These are phyloP conservation scores for Zancudomyces culisetae DNA, from an alignment of 371 early-diverging fungal genomes.

Conservation along the genomic window DNA sequence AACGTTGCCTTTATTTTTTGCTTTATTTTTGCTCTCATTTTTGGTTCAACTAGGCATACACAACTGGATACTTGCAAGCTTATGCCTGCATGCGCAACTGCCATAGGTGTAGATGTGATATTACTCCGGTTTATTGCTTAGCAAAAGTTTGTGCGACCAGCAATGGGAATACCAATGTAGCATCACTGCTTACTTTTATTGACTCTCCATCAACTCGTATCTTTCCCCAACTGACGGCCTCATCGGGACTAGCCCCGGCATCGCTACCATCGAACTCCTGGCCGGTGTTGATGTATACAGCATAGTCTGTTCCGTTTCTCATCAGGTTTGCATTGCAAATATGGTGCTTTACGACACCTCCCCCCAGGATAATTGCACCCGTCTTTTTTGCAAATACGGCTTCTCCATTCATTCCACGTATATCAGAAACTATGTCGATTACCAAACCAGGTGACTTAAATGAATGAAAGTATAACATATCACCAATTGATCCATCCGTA, in stretches of 20 bases:
- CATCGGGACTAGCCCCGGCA: slow-evolving; percentile 97
- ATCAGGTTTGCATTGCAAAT: slow-evolving; percentile 99
- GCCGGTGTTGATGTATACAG: slow-evolving; percentile 96
- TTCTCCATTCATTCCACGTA: slow-evolving; percentile 81
- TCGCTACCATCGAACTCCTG: slow-evolving; percentile 99
- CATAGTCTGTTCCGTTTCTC: slow-evolving; percentile 98
- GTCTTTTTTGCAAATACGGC: slow-evolving; percentile 90
- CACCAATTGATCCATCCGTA: slow-evolving; percentile 97
- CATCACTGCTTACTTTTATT: slow-evolving; percentile 94
- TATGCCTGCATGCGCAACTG: too few relatives aligned
- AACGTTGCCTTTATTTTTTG: too few relatives aligned
- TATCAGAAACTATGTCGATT: slow-evolving; percentile 92
- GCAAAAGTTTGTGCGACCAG: slow-evolving; percentile 91
- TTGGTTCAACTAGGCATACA: too few relatives aligned
- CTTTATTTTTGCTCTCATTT: too few relatives aligned
- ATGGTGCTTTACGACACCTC: slow-evolving; percentile 98
- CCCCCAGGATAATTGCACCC: slow-evolving; percentile 96
- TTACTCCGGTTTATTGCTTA: background rate
- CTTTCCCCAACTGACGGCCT: slow-evolving; percentile 99
- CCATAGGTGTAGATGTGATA: too few relatives aligned
- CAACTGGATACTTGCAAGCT: too few relatives aligned
- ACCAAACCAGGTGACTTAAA: slow-evolving; percentile 86
- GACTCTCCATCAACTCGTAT: slow-evolving; percentile 69
- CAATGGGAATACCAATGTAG: slow-evolving; percentile 88
- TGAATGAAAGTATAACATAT: slow-evolving; percentile 97